Conservation (phyloP, 371 early-diverging fungal genomes). For the Apophysomyces trapeziformis region DNA sequence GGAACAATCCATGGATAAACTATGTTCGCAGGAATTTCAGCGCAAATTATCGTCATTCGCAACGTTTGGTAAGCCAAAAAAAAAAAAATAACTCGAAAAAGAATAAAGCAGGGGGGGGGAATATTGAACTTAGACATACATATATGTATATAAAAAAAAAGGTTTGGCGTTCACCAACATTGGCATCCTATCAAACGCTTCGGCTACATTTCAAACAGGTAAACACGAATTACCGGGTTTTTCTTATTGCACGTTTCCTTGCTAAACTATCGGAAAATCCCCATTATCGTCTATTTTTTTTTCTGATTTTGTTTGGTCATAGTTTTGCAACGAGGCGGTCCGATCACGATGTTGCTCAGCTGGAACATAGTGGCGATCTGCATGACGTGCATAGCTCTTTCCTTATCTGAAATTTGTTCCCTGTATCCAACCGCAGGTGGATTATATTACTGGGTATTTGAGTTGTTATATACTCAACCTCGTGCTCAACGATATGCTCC, state of each 20-base stretch:
- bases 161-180: constrained; percentile 53
- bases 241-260: background rate
- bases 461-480: constrained; percentile 30
- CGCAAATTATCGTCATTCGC: constrained; percentile 45
- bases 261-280: background rate
- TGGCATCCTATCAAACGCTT: constrained; percentile 48
- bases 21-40: constrained; percentile 32
- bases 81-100: too few relatives aligned
- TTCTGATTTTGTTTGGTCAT: too few relatives aligned
- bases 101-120: background rate
- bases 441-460: constrained; percentile 65
- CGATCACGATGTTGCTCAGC: constrained; percentile 42
- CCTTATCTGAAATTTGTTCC: constrained; percentile 76
- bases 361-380: constrained; percentile 70
- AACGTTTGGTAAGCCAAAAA: constrained; percentile 40
- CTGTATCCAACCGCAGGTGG: constrained; percentile 74
- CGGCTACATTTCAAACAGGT: constrained; percentile 54
- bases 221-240: background rate
- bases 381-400: constrained; percentile 64
- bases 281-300: too few relatives aligned
- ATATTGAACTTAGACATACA: background rate
- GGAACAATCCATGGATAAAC: background rate
- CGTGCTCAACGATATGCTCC: constrained; percentile 26
- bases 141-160: constrained; percentile 2
- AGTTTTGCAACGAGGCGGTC: constrained; percentile 50